Evolutionary conservation across 208 protist species (phyloP), one percentile per base, ranked within the genome.

Genomic region (Porcisia deanei): DNA sequence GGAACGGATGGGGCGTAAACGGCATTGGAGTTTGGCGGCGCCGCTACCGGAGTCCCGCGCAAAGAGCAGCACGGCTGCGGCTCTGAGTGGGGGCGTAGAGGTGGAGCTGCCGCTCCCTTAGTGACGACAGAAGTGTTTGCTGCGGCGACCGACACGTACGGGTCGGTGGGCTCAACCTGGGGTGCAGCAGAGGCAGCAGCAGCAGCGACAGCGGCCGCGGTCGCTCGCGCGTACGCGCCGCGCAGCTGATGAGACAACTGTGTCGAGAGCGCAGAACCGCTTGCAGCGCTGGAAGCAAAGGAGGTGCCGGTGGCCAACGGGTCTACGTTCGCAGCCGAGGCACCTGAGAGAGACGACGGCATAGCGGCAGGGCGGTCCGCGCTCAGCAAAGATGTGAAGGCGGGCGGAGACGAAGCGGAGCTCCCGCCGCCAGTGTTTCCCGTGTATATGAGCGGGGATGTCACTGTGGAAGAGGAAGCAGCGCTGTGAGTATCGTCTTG

Each of bases 1-100:
- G 63, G 5, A 20, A 88, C 81, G 2, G 81, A 81, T 1, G 84
- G 86, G 1, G 75, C 81, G 79, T 88, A 87, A 58, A 88, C 79
- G 25, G 49, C 53, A 16, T 45, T 47, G 25, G 16, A 25, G n/a
- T 52, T 22, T 22, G 71, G 9, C 16, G 10, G 14, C 34, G 68
- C 45, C 53, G 12, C 25, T 8, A 22, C 43, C 9, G 52, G 9
- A 45, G 52, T 25, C 37, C 59, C 43, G 30, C 43, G 49, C 9
- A 39, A 7, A 14, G 68, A 3, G 25, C 68, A 25, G 53, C 52
- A 25, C 18, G 22, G 61, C 30, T 12, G 30, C 64, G 30, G 52
- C 71, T 52, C 55, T n/a, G 41, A 25, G 2, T 52, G 64, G 2
- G 53, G 55, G 57, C 55, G 77, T 30, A 18, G 22, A 9, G 41